These are phyloP conservation scores for Pleurozium schreberi DNA, from an alignment of 225 moss, liverwort and hornwort genomes.

Conservation along the genomic window DNA sequence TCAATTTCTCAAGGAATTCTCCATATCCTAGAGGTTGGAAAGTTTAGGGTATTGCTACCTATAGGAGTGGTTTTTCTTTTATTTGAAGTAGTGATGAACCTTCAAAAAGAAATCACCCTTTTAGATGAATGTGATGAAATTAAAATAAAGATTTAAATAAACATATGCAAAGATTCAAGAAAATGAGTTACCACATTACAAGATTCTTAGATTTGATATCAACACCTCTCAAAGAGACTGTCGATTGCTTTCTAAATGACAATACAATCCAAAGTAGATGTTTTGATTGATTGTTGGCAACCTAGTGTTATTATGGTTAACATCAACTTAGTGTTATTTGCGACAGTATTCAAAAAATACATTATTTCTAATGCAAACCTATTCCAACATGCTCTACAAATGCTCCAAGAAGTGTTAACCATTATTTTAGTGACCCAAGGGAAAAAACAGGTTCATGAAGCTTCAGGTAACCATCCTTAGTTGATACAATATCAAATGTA, in stretches of 20 bases:
- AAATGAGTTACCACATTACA: neutral
- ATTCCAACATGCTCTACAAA: neutral
- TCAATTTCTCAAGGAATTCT: too few species aligned
- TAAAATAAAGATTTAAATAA: neutral
- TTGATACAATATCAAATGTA: neutral
- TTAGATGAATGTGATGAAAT: neutral
- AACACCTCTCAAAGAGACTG: neutral
- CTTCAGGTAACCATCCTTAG: neutral
- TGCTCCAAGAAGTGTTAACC: neutral
- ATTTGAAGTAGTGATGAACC: neutral
- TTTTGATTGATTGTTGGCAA: neutral
- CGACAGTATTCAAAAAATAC: neutral
- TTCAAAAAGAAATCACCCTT: neutral
- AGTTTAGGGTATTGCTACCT: too few species aligned
- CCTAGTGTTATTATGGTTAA: neutral
- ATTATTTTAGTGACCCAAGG: neutral
- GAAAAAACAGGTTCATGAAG: neutral
- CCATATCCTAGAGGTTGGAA: too few species aligned
- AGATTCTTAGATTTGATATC: neutral
- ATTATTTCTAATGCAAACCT: neutral
- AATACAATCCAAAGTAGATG: neutral
- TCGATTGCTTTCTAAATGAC: neutral
- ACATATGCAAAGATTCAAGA: accelerated
- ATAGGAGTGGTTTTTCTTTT: too few species aligned
- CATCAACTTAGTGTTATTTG: neutral